Percentiles rank a stretch among this genome's conserved stretches.
Evolutionary conservation across 345 rosid species (phyloP).

Genomic region (Bruguiera gymnorhiza): DNA sequence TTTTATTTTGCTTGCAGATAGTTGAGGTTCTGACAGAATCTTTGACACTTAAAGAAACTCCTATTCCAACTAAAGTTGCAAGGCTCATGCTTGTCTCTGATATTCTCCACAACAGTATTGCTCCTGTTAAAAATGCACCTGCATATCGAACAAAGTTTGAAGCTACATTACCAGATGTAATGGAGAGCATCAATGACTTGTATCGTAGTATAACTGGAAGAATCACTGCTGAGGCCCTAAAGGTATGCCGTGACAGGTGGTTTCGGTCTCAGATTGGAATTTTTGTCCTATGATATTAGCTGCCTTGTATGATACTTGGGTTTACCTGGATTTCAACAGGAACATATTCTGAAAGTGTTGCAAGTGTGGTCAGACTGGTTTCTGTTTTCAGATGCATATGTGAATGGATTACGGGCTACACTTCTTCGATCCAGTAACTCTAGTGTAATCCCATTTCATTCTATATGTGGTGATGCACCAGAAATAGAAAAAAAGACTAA

Average conservation of each 20-base stretch:
- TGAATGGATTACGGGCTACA: constrained; percentile 88
- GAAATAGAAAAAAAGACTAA: constrained; percentile 64
- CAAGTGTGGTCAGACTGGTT: constrained; percentile 99
- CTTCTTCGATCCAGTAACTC: constrained; percentile 85
- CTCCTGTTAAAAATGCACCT: constrained; percentile 98
- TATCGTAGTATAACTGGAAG: constrained; percentile 94
- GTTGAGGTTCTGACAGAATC: constrained; percentile 98
- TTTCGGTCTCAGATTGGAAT: not conserved
- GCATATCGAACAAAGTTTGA: constrained; percentile 98
- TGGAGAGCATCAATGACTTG: constrained; percentile 98
- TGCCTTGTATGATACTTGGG: constrained; percentile 2
- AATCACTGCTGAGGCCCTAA: constrained; percentile 96
- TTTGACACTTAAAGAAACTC: constrained; percentile 89
- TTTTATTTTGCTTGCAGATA: constrained; percentile 44
- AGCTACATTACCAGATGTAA: constrained; percentile 80
- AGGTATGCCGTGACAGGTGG: constrained; percentile 42
- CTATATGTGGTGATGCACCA: constrained; percentile 82
- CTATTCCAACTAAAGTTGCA: constrained; percentile 95
- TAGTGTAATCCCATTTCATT: constrained; percentile 80
- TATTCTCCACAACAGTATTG: constrained; percentile 93
- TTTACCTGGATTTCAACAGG: constrained; percentile 45
- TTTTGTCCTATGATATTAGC: constrained; percentile 10
- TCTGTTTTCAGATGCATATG: constrained; percentile 97
- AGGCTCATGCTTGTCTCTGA: constrained; percentile 86
- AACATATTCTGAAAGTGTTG: constrained; percentile 90